A percentile compares a stretch with the other conserved stretches of the same genome.
Conservation (phyloP, 495 filamentous ascomycete species). For the Penicillium bialowiezense region DNA sequence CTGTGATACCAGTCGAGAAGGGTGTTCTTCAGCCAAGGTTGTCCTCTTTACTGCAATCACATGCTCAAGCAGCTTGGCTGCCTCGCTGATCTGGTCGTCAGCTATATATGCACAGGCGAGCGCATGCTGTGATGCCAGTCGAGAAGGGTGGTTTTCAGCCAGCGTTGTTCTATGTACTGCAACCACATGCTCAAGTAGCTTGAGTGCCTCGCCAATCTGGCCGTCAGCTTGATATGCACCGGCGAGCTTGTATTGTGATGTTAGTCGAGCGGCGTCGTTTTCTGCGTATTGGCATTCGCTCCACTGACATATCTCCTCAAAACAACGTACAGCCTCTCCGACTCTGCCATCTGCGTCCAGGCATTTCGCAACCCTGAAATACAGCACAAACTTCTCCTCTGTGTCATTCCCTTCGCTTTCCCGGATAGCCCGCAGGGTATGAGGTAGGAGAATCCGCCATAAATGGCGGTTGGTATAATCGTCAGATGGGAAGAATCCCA, state of each 20-base stretch:
- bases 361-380: too few species aligned
- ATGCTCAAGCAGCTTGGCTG: constrained; percentile 29
- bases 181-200: constrained; percentile 14
- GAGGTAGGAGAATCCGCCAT: too few species aligned
- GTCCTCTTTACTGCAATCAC: constrained; percentile 24
- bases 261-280: background rate
- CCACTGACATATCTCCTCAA: constrained; percentile 10
- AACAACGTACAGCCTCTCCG: background rate
- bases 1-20: constrained; percentile 23
- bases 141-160: constrained; percentile 23
- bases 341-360: constrained; percentile 14
- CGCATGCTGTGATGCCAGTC: constrained; percentile 26
- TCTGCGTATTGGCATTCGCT: too few species aligned
- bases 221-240: constrained; percentile 6
- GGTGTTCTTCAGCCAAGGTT: constrained; percentile 24
- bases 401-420: too few species aligned
- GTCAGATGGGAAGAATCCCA: too few species aligned
- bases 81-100: constrained; percentile 28
- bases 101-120: constrained; percentile 24
- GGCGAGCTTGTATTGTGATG: too few species aligned
- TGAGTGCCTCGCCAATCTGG: constrained; percentile 29
- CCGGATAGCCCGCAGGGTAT: too few species aligned
- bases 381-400: too few species aligned
- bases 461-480: too few species aligned
- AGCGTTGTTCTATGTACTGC: constrained; percentile 15